A percentile compares a stretch with the other conserved stretches of the same genome.
Evolutionary conservation across 306 rosid species (phyloP).

Genomic region (Lathyrus sativus): DNA sequence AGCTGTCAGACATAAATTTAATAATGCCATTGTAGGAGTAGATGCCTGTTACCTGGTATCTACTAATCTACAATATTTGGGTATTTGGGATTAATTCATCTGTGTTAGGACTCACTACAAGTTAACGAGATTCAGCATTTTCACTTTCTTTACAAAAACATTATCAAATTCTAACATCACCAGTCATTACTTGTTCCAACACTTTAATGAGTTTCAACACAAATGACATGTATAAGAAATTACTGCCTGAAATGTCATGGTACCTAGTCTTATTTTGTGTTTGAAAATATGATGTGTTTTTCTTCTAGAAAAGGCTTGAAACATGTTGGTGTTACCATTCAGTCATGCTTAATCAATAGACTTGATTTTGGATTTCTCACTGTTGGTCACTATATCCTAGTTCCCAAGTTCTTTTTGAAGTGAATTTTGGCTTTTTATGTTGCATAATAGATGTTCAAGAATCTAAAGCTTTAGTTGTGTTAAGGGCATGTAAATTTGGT

Average conservation of each 20-base stretch:
- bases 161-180: background rate
- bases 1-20: background rate
- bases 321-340: background rate
- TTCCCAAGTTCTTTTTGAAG: constrained; percentile 1
- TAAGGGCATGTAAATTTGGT: background rate
- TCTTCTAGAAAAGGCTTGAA: constrained; percentile 3
- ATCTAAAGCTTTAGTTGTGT: background rate
- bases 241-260: background rate
- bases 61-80: constrained; percentile 3
- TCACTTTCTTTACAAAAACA: background rate
- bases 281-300: background rate
- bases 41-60: background rate
- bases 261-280: constrained; percentile 9
- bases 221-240: background rate
- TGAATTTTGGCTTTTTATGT: background rate
- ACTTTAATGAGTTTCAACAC: background rate
- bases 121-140: background rate
- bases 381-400: background rate
- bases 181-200: background rate
- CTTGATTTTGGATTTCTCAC: background rate
- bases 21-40: background rate
- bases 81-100: background rate
- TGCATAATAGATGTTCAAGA: background rate
- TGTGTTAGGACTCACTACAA: background rate
- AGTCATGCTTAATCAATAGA: background rate